phyloP scores from a whole-genome alignment of 2,329 filamentous ascomycete genomes.

The Aspergillus sp. region DNA sequence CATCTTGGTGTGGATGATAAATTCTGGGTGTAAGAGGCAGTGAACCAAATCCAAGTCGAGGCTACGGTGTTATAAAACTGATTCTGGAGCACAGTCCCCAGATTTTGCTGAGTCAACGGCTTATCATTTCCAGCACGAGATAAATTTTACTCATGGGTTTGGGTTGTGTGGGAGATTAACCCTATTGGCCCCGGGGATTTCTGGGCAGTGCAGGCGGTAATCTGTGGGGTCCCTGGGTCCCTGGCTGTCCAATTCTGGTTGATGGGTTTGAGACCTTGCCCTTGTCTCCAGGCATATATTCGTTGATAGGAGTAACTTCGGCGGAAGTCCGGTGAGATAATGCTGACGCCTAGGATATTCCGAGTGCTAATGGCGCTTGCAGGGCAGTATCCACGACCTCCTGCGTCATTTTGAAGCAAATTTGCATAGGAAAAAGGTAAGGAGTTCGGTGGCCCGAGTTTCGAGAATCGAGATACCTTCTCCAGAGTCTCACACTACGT shows the following conservation, averaged over 20 bases:
- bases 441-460: neutral
- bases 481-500: neutral
- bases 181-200: constrained; percentile 12
- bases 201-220: neutral
- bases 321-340: neutral
- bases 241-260: constrained; percentile 1
- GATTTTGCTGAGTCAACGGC: constrained; percentile 15
- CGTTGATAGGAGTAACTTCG: constrained; percentile 2
- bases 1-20: constrained; percentile 7
- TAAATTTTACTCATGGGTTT: constrained; percentile 16
- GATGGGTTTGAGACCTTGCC: neutral
- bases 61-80: constrained; percentile 8
- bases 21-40: neutral
- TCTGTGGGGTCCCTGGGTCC: neutral
- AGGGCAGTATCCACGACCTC: neutral
- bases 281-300: neutral
- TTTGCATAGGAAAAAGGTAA: neutral
- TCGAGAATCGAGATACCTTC: neutral
- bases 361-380: neutral
- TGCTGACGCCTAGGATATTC: neutral
- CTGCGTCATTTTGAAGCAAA: neutral
- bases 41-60: neutral
- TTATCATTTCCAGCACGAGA: constrained; percentile 20
- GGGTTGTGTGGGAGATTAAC: constrained; percentile 8
- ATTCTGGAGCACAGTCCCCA: constrained; percentile 1